Base-by-base conservation (phyloP, 2,329 filamentous ascomycete species). In the Apiospora koreana region DNA sequence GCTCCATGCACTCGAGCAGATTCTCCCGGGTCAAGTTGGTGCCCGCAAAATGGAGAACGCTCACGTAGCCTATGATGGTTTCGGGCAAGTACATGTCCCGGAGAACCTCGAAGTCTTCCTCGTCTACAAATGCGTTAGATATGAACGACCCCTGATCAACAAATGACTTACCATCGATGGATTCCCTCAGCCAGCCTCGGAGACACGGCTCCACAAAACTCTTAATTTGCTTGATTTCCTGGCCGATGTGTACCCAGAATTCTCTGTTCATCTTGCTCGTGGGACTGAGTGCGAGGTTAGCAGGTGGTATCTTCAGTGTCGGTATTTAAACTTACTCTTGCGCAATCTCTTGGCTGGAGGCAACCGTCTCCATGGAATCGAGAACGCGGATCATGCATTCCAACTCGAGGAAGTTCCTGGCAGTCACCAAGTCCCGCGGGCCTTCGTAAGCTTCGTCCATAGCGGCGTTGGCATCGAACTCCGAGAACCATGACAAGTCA, bases 31-130 rank as follows among this genome's bases (percentile, higher is more conserved):
- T 92, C 58, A 97, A 84, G 66, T 89, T 87, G 65, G 90, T 91
- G 3, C 94, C 94, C 0, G 93, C 92, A 77, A 92, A 93, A 79
- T 97, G 93, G 67, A 98, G 84, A 1, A 93, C 91, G 76, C 89
- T 91, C 78, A 96, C 89, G 79, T 96, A 98, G 2, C 93, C 93
- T 67, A 99, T 86, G 54, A 97, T 85, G 23, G 93, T 88, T 79
- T 98, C 94, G 1, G 96, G 95, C 3, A 99, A 86, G 80, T 97
- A 98, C 0, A 89, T 88, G 69, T 90, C 87, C 74, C 94, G 90
- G 68, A 98, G 88, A 31, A 86, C 82, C 65, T 82, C 81, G 65
- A 94, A 87, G 69, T 93, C 89, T 21, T 84, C 79, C 71, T 89
- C 87, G 76, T 92, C 92, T 68, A 69, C 70, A 43, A 28, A 16